Evolutionary conservation across 2,329 filamentous ascomycete genomes (phyloP), one percentile per base, ranked within the genome.

Genomic region (Amphichorda felina): DNA sequence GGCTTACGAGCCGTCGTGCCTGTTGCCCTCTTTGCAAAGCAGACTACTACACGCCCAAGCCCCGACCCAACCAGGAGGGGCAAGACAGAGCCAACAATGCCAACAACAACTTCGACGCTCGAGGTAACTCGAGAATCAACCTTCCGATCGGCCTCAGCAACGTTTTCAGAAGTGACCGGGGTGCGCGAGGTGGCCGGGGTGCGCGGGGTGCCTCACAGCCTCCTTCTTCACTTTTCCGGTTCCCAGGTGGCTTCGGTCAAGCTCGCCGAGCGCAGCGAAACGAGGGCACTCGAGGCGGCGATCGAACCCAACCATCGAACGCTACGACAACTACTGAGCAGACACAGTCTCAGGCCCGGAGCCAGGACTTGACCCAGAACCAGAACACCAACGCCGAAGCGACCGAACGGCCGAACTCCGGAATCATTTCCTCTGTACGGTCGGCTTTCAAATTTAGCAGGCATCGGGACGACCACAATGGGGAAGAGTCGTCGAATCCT

Each of bases 1-100:
- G 91, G 91, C 64, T 98, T 43, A 98, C 91, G 8, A 88, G 83
- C 51, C 77, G 91, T 43, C 80, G 89, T 45, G 91, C 91, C 18
- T 96, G 89, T 64, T 98, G 91, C 55, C 91, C 91, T 5, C 77
- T 98, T 6, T 98, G 91, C 68, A 98, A 98, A 63, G 85, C 89
- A 28, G 91, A 98, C 53, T 98, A 96, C 57, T 96, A 94, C 56
- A 80, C 86, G 3, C 89, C 91, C 0, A 96, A 96, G 60, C 85
- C 87, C 34, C 82, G 86, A 13, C 68, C 82, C 3, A 53, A 56
- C 8, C 56, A 63, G 9, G 56, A 61, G 11, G 63, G 66, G 24
- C 57, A 60, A 17, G 59, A 36, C 4, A 16, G 38, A 30, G 32
- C 37, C 17, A 24, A 28, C 22, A 28, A 19, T 26, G 21, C 30